Evolutionary conservation across 768 basidiomycete species (phyloP), one percentile per base, ranked within the genome.

Genomic region (Leccinum imitatum): DNA sequence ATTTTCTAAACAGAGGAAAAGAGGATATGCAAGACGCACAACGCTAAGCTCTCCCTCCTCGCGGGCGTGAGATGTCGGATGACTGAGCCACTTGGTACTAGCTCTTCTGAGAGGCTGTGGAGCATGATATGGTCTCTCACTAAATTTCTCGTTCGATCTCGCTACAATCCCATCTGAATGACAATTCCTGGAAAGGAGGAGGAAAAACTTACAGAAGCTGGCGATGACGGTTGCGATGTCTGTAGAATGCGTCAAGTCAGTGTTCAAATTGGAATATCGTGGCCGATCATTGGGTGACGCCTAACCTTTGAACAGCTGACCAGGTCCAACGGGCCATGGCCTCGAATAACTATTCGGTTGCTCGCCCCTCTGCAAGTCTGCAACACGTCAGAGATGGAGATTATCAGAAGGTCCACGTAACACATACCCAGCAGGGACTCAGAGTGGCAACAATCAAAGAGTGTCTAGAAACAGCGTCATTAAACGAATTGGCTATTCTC

Each of bases 401-500:
- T 3, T 27, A 23, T 50, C 25, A 37, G 6, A 0, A 15, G 10
- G 41, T 56, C 19, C 17, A 9, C 17, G 17, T 10, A 35, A 41
- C 6, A 61, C 56, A 52, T 53, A 73, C 71, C 67, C 27, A 72
- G 51, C 2, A 72, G 39, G 7, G 48, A 63, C 17, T 73, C 71
- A 0, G 71, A 73, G 15, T 73, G 71, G 17, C 72, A 73, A 7
- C 70, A 72, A n/a, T 72, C 72, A 3, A 73, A 63, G 21, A 72
- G 61, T 8, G 68, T 63, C 72, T 72, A 21, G 8, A 17, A 4
- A 27, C 25, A 44, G 8, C n/a, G 19, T 69, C 39, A 59, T 33
- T 0, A 5, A 52, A 37, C 4, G 37, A 6, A 57, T n/a, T 19
- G 17, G n/a, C 25, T 9, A 1, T 2, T 47, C 27, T 30, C 14